Evolutionary conservation across 108 stramenopile genomes (phyloP), one percentile per base, ranked within the genome.

Genomic region (Stephanodiscus minutulus): DNA sequence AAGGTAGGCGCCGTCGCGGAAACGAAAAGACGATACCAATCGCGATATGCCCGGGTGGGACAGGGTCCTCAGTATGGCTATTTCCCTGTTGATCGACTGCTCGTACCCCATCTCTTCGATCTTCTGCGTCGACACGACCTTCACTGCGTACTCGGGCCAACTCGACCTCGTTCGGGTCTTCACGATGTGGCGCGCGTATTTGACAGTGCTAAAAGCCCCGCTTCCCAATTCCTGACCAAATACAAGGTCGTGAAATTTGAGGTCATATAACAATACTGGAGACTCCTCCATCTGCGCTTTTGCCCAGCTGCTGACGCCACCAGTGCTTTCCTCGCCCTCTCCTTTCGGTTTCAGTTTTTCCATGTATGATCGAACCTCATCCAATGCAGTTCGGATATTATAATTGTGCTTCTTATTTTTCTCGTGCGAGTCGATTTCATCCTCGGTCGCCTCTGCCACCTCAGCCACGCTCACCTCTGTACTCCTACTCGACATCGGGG

Each of bases 91-190:
- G 47, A 97, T 84, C 7, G 85, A 88, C 44, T 82, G 62, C 66
- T 93, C 90, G 68, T 98, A 97, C 22, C 90, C 90, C 60, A 95
- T 58, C 52, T 89, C 90, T 44, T 85, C 76, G 46, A 96, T 84
- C 60, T 86, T 88, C 59, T 90, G 81, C 9, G 89, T 90, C 20
- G 86, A 84, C 44, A 96, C 85, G 21, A 93, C 75, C 71, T 99
- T 99, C 46, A 98, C 95, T 7, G 98, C 98, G 81, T 78, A 98
- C 69, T 98, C 97, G 3, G 96, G 86, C 98, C 98, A 99, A 31
- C 87, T 70, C 10, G 91, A 89, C 28, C 91, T 81, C 1, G 96
- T 90, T 44, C 58, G 82, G 36, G 81, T 85, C 44, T 80, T 81
- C 46, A 87, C 79, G 36, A 98, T 97, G 31, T 86, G 91, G 0